Conservation (phyloP, 2,329 filamentous ascomycete species). For the Clarireedia homoeocarpa region DNA sequence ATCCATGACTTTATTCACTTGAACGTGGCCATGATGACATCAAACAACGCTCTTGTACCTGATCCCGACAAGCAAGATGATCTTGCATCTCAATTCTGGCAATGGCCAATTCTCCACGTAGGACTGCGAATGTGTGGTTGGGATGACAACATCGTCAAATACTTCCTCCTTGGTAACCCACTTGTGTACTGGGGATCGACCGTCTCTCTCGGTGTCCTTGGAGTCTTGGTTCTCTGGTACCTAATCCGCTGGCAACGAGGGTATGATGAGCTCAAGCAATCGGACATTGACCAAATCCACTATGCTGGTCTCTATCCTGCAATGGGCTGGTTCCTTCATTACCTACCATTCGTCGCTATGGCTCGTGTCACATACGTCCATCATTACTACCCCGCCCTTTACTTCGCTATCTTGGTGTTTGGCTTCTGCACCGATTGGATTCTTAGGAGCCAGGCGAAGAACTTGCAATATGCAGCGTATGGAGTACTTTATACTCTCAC, state of each 20-base stretch:
- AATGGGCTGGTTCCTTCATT: slow-evolving; percentile 93
- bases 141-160: slow-evolving; percentile 93
- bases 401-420: slow-evolving; percentile 86
- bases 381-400: slow-evolving; percentile 97
- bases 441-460: slow-evolving; percentile 57
- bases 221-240: slow-evolving; percentile 72
- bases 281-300: slow-evolving; percentile 88
- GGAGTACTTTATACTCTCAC: slow-evolving; percentile 63
- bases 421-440: slow-evolving; percentile 87
- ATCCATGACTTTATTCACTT: slow-evolving; percentile 95
- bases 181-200: slow-evolving; percentile 94
- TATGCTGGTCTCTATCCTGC: slow-evolving; percentile 88
- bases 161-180: slow-evolving; percentile 96
- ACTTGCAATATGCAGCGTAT: slow-evolving; percentile 62
- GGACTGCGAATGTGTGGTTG: slow-evolving; percentile 98
- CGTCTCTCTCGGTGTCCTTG: slow-evolving; percentile 65
- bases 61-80: slow-evolving; percentile 99
- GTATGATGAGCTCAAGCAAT: slow-evolving; percentile 69
- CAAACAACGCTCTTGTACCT: slow-evolving; percentile 95
- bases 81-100: slow-evolving; percentile 93
- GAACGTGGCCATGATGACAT: slow-evolving; percentile 99
- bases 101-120: slow-evolving; percentile 94
- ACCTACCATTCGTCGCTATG: slow-evolving; percentile 94
- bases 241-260: slow-evolving; percentile 92
- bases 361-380: slow-evolving; percentile 98